These are phyloP conservation scores for Citropsis articulata DNA, from an alignment of 345 rosid species.

Conservation along the genomic window DNA sequence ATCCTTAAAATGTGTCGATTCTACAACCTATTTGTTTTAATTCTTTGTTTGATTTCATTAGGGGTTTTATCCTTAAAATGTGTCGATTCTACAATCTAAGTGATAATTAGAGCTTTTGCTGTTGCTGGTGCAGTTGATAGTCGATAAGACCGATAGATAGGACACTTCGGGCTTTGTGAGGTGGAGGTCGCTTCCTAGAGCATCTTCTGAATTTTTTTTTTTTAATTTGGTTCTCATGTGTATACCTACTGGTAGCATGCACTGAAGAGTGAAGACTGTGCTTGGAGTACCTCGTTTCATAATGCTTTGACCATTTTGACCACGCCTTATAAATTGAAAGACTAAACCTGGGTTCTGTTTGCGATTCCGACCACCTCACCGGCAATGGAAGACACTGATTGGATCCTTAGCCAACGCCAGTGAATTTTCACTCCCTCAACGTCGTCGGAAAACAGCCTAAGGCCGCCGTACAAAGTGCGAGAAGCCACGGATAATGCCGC, in stretches of 20 bases:
- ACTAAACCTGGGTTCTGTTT: no score
- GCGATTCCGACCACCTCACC: no score
- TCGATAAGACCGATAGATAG: conserved; percentile 66
- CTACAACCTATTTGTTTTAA: conserved; percentile 20
- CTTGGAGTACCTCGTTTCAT: neutral
- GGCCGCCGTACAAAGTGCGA: no score
- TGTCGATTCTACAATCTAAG: conserved; percentile 27
- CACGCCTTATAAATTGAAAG: no score
- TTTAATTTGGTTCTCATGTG: conserved; percentile 27
- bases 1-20: conserved; percentile 52
- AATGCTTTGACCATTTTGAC: no score
- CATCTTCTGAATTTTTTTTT: conserved; percentile 11
- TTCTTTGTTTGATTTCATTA: conserved; percentile 28
- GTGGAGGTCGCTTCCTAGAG: conserved; percentile 45
- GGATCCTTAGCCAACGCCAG: no score
- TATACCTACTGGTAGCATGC: conserved; percentile 22
- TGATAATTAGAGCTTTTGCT: neutral
- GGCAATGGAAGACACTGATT: no score
- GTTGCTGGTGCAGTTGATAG: conserved; percentile 4
- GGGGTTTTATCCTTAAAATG: conserved; percentile 52
- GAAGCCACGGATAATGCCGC: no score
- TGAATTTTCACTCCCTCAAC: no score
- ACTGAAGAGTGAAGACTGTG: conserved; percentile 13
- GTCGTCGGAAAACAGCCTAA: no score
- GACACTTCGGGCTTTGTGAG: conserved; percentile 93